Evolutionary conservation across 2,329 filamentous ascomycete species (phyloP).

Genomic region (Alternaria longipes): DNA sequence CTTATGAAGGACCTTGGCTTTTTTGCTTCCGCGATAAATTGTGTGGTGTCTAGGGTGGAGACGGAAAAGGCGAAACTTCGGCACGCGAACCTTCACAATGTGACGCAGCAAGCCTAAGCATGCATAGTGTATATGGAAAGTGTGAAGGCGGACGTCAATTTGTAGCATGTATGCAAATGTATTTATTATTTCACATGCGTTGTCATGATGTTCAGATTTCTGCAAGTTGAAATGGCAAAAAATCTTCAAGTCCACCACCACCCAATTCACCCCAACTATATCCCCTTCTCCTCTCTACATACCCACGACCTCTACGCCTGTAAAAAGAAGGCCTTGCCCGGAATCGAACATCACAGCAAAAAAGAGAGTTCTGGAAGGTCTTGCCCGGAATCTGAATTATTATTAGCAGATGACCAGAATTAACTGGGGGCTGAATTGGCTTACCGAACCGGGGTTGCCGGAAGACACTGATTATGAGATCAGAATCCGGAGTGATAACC

Average conservation of each 20-base stretch:
- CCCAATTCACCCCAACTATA: not conserved
- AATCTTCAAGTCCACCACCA: not conserved
- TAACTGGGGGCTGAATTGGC: too few species aligned
- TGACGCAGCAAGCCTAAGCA: not conserved
- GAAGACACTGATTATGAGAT: slow-evolving; percentile 6
- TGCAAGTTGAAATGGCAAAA: not conserved
- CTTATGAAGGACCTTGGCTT: too few species aligned
- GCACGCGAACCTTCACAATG: not conserved
- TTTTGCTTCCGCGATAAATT: not conserved
- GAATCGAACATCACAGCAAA: not conserved
- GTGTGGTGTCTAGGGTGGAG: not conserved
- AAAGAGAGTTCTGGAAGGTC: slow-evolving; percentile 2
- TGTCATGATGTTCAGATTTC: not conserved
- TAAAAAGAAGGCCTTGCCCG: slow-evolving; percentile 18
- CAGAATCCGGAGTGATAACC: slow-evolving; percentile 24
- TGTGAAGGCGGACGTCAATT: fast-evolving
- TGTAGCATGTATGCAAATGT: not conserved
- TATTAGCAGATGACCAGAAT: too few species aligned
- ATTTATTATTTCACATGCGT: not conserved
- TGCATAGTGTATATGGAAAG: not conserved
- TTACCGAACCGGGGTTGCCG: slow-evolving; percentile 19
- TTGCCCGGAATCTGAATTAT: slow-evolving; percentile 13
- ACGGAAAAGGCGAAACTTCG: slow-evolving; percentile 4
- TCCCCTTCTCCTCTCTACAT: not conserved
- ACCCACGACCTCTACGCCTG: not conserved